Base-by-base conservation (phyloP, 331 rosid genomes). In the Malus hybrid region DNA sequence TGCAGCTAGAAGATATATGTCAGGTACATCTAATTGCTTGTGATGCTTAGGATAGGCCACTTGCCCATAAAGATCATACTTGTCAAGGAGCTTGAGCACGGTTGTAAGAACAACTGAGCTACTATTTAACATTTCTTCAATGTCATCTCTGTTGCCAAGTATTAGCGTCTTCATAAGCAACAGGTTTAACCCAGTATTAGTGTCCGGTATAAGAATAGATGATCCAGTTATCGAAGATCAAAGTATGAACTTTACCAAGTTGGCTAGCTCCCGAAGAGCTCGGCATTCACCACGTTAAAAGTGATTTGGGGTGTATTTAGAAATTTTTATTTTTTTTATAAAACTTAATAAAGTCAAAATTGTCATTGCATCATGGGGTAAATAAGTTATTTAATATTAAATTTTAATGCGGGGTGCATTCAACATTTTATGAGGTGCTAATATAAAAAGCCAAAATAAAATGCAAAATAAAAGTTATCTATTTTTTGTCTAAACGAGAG, bases 1-100 rank as follows among this genome's bases (percentile, higher is more conserved):
- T 44, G 90, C 88, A 22, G 88, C 90, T 19, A 86, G 82, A 76
- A 88, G 80, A 77, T 86, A 86, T 24, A 86, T 86, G 56, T 83
- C 82, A 39, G 85, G 90, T 66, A 86, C 90, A 59, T 86, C 86
- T 6, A 83, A 76, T 79, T 86, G 90, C 72, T 83, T 86, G 78
- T 86, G 90, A 78, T 86, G 90, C 81, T 86, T 86, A 32, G 90
- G 90, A 72, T 83, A 86, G 34, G 90, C 90, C 28, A 86, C 90
- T 46, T 83, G 88, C 31, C 90, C 90, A 46, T 86, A 86, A 70
- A 86, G 61, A 68, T 86, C 90, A 54, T 86, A 86, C 78, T 76
- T 86, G 82, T 86, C 90, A 10, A 86, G 78, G 79, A 86, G 79
- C 85, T 79, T 86, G 33, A 86, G 86, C 71, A 84, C 84, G 0